Evolutionary conservation across 192 early-diverging fungal genomes (phyloP).

Genomic region (Coemansia sp.): DNA sequence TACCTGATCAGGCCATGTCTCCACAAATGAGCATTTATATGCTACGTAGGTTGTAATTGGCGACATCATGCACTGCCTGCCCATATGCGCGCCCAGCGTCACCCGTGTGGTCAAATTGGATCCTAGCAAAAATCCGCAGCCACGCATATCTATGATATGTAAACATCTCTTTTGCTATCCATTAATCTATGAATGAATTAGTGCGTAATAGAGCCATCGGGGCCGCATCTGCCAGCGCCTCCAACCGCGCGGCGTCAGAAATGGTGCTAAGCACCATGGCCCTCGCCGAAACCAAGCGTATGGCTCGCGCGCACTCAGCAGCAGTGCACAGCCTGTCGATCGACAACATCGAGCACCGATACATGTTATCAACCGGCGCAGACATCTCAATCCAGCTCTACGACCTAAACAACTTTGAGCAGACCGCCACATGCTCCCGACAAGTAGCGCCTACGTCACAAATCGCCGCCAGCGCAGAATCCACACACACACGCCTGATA

Average conservation of each 20-base stretch:
- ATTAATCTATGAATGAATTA: conserved; percentile 17
- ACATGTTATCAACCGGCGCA: conserved; percentile 37
- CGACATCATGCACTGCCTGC: neutral
- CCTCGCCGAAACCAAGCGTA: conserved; percentile 33
- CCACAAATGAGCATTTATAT: neutral
- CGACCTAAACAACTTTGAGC: conserved; percentile 30
- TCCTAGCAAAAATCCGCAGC: neutral
- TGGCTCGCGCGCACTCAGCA: conserved; percentile 37
- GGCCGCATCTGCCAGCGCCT: neutral
- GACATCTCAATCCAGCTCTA: conserved; percentile 53
- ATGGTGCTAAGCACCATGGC: conserved; percentile 25
- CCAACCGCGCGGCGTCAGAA: conserved; percentile 18
- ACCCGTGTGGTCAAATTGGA: neutral
- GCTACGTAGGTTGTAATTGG: neutral
- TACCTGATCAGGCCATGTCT: neutral
- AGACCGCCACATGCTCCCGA: neutral
- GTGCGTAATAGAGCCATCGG: conserved; percentile 31
- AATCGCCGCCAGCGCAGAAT: conserved; percentile 16
- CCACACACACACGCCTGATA: conserved; percentile 68
- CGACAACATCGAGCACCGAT: conserved; percentile 31
- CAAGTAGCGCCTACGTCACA: conserved; percentile 26
- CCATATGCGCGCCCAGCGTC: neutral
- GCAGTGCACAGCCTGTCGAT: conserved; percentile 44
- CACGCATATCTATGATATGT: neutral
- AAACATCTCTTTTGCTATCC: neutral